Conservation (phyloP, 768 basidiomycete species). For the Boletus reticulatus region DNA sequence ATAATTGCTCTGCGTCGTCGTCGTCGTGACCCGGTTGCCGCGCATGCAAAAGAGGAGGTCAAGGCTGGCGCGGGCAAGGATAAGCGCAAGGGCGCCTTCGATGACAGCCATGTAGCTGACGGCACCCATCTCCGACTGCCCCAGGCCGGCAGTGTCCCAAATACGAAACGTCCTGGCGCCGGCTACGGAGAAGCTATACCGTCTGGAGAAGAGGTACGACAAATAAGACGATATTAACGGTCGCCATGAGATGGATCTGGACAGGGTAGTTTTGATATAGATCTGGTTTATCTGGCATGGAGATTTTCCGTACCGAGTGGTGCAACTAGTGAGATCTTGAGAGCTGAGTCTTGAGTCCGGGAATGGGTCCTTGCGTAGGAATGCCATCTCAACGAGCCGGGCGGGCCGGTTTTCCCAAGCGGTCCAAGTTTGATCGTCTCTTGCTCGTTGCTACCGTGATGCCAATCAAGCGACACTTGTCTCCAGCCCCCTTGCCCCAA, state of each 20-base stretch:
- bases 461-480: conserved; percentile 48
- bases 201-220: conserved; percentile 31
- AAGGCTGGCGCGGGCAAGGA: conserved; percentile 19
- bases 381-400: neutral
- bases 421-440: neutral
- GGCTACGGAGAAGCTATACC: conserved; percentile 24
- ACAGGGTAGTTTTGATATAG: neutral
- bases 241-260: conserved; percentile 12
- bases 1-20: conserved; percentile 36
- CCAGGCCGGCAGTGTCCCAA: conserved; percentile 35
- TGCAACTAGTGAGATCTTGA: neutral
- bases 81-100: conserved; percentile 27
- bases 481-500: conserved; percentile 49
- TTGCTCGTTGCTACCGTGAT: conserved; percentile 27
- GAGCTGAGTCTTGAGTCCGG: neutral
- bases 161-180: conserved; percentile 10
- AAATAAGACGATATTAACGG: conserved; percentile 40
- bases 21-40: conserved; percentile 36
- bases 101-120: conserved; percentile 27
- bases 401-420: conserved; percentile 13
- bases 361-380: conserved; percentile 2
- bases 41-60: conserved; percentile 41
- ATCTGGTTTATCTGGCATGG: neutral
- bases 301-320: conserved; percentile 5
- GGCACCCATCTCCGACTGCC: conserved; percentile 22